Evolutionary conservation across 805 yeast genomes (phyloP).

Genomic region (Osmozyma mogii): DNA sequence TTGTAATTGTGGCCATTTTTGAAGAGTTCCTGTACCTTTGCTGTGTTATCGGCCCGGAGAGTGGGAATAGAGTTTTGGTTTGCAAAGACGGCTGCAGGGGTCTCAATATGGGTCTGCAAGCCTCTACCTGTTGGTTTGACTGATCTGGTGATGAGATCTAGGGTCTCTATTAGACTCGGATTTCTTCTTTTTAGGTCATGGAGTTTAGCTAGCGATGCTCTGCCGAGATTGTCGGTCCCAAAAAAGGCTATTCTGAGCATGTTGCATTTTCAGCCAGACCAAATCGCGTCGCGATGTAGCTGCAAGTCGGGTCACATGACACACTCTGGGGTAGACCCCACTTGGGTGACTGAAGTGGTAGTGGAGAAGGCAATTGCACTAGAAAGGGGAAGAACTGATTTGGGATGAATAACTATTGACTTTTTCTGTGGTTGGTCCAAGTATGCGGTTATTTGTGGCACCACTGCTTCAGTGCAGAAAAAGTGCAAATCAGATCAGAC

Average conservation of each 20-base stretch:
- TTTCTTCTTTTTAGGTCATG: conserved; percentile 15
- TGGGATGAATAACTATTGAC: no score
- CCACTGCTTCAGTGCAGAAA: no score
- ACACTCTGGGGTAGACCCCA: no score
- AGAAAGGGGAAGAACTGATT: no score
- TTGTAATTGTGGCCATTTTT: conserved; percentile 30
- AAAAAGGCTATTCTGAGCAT: conserved; percentile 48
- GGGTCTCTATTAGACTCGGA: conserved; percentile 17
- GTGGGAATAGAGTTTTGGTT: conserved; percentile 23
- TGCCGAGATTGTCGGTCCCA: conserved; percentile 72
- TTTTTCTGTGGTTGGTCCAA: no score
- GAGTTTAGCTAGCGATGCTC: conserved; percentile 38
- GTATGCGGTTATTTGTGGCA: no score
- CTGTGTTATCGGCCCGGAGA: conserved; percentile 43
- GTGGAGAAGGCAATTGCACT: no score
- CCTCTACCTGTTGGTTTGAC: conserved; percentile 62
- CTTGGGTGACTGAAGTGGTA: no score
- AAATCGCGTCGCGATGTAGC: no score
- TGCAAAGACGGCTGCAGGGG: conserved; percentile 46
- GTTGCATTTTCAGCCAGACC: no score
- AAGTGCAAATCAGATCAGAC: no score
- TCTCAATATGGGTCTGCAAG: conserved; percentile 35
- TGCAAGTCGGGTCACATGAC: no score
- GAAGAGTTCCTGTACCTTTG: conserved; percentile 26
- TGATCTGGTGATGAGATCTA: conserved; percentile 58